phyloP scores from a whole-genome alignment of 169 alveolate genomes.

The Plasmodium gonderi region DNA sequence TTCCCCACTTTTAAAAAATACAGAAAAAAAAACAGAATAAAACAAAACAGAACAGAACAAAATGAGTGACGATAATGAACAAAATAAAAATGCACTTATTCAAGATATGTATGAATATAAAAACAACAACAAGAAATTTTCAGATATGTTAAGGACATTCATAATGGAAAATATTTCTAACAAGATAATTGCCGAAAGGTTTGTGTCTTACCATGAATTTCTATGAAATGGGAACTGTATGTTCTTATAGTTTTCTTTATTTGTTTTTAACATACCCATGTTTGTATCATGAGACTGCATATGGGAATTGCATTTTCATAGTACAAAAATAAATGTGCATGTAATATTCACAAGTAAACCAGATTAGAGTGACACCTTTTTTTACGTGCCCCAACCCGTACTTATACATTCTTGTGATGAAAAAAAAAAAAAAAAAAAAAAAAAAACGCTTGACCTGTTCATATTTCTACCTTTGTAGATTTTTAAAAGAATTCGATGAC shows the following conservation, averaged over 20 bases:
- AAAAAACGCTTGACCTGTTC: not conserved
- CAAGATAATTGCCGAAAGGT: constrained; percentile 30
- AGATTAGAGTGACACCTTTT: not conserved
- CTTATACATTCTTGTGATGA: not conserved
- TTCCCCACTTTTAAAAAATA: not conserved
- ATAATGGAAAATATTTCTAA: constrained; percentile 20
- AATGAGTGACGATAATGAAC: constrained; percentile 48
- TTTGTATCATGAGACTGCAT: too few relatives aligned
- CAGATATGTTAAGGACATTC: constrained; percentile 31
- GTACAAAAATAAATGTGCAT: not conserved
- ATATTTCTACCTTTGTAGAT: not conserved
- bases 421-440: not conserved
- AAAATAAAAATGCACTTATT: constrained; percentile 9
- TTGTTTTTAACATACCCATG: too few relatives aligned
- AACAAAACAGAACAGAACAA: too few relatives aligned
- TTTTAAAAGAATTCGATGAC: constrained; percentile 43
- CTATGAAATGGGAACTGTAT: too few relatives aligned
- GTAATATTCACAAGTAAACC: not conserved
- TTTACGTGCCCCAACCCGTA: not conserved
- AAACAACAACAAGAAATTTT: constrained; percentile 44
- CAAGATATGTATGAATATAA: constrained; percentile 50
- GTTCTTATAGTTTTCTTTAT: too few relatives aligned
- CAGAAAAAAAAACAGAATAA: too few relatives aligned
- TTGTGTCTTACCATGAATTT: too few relatives aligned
- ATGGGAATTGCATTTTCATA: too few relatives aligned